Evolutionary conservation across 169 alveolate species (phyloP), one percentile per base, ranked within the genome.

Genomic region (Plasmodium reichenowi): DNA sequence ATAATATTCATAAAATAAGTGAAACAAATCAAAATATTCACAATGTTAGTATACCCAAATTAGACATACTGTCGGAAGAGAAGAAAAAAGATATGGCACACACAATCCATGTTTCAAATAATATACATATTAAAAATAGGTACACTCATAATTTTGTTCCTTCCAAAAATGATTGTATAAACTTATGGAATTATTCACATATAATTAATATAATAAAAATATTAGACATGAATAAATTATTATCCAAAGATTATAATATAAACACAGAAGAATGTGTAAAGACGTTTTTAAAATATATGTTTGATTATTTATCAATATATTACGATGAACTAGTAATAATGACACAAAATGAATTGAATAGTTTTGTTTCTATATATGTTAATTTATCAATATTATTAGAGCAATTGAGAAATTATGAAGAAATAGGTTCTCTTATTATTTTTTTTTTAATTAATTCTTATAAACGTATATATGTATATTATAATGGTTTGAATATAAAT

Each of bases 301-400:
- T 66, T 9, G 38, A 48, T 5, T 66, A 66, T 32, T 10, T 29
- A n/a, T 66, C 74, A 29, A 26, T 12, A 29, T 66, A 17, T 26
- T 54, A 66, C 4, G 26, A 71, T 8, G 52, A 50, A 15, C 48
- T 17, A 48, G 12, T 26, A 9, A 10, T 48, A 3, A 47, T 48
- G 0, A 48, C 89, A 6, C 75, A 78, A 70, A 78, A 78, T 26
- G 89, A 64, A 38, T 59, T 78, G 3, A 67, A 78, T 47, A 78
- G 76, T 22, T 50, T 78, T 78, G 12, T 70, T n/a, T 66, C 66
- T n/a, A 78, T 78, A 32, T 78, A 78, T 47, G 71, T 64, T 5
- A 47, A 78, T 13, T 8, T 52, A 45, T 54, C 89, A 63, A 50
- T 52, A 15, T 15, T 78, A 38, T 45, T 78, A n/a, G 20, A 24